Base-by-base conservation (phyloP, 352 stramenopile genomes). In the Phytophthora multivora region DNA sequence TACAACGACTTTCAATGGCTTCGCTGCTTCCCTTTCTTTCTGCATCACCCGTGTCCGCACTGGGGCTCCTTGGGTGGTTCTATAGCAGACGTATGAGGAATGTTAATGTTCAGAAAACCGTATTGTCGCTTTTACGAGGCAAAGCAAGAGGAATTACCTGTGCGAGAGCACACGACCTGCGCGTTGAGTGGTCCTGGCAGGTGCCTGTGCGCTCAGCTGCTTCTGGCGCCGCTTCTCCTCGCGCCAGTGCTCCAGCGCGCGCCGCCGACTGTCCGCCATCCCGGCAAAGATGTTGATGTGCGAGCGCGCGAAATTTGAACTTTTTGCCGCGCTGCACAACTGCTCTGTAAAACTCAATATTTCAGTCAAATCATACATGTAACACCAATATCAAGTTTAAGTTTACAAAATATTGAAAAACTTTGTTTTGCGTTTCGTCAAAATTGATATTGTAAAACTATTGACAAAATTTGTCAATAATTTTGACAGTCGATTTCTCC, bases 231-330 rank as follows among this genome's bases (percentile, higher is more conserved):
- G 59, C 51, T 80, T 83, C 63, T 84, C 67, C 38, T 73, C 68
- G 36, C 75, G 84, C 84, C 84, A 93, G 51, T 71, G 66, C 71
- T 90, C 80, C 21, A 93, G 67, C 58, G 86, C 82, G 41, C 70
- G 71, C 21, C 75, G 70, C 38, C 85, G 76, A 61, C 66, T 71
- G 21, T 90, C 83, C 26, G 71, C 69, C 81, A 90, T 90, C 12
- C 2, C 48, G 5, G 11, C 4, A 10, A 19, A 40, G 26, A 47
- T 42, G 42, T 12, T 35, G 23, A 52, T 12, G 3, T 36, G 36
- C 25, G 15, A 30, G 39, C 30, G 51, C 59, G 59, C 47, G 51
- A 66, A 58, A 26, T 72, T 54, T 63, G n/a, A 59, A 52, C 5
- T 57, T 52, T 19, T 59, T 56, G 41, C 51, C 52, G 31, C 52